These are phyloP conservation scores for Wallacemonas collosoma DNA, from an alignment of 208 protist species.

Conservation along the genomic window DNA sequence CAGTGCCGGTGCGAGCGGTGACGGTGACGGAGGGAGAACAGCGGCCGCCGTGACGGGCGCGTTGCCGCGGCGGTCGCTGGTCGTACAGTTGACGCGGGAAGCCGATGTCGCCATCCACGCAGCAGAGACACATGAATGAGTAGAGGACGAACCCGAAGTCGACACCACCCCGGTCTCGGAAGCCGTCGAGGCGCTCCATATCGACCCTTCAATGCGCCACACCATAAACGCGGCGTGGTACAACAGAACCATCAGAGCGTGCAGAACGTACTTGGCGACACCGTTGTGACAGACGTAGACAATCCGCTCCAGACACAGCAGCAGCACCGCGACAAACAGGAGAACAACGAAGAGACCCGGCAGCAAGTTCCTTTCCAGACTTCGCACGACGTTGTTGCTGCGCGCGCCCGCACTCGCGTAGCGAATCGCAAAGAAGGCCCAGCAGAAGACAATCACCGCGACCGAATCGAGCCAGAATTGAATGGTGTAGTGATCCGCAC, in stretches of 20 bases:
- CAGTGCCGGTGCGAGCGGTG: conserved; percentile 25
- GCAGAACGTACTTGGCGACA: conserved; percentile 41
- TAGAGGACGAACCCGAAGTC: background rate
- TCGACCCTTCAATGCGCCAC: conserved; percentile 25
- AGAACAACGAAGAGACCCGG: conserved; percentile 67
- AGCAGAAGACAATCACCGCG: conserved; percentile 45
- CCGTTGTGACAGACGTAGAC: conserved; percentile 57
- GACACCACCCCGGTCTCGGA: background rate
- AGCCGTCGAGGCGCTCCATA: background rate
- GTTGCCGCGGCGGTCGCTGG: background rate
- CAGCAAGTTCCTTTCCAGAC: conserved; percentile 67
- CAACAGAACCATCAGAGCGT: conserved; percentile 26
- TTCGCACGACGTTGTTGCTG: conserved; percentile 49
- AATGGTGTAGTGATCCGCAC: conserved; percentile 51
- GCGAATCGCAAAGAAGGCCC: conserved; percentile 54
- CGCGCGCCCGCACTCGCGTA: conserved; percentile 23
- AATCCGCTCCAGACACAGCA: conserved; percentile 63
- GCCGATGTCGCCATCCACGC: no score
- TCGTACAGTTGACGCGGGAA: no score
- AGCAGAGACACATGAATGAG: no score
- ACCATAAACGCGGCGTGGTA: conserved; percentile 48
- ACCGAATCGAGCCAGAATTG: conserved; percentile 49
- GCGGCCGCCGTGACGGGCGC: background rate
- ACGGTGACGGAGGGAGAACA: background rate
- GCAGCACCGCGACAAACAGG: conserved; percentile 49